Percentiles rank a stretch among this genome's conserved stretches.
Conservation (phyloP, 2,329 filamentous ascomycete species). For the Stagonosporopsis chrysanthemi region DNA sequence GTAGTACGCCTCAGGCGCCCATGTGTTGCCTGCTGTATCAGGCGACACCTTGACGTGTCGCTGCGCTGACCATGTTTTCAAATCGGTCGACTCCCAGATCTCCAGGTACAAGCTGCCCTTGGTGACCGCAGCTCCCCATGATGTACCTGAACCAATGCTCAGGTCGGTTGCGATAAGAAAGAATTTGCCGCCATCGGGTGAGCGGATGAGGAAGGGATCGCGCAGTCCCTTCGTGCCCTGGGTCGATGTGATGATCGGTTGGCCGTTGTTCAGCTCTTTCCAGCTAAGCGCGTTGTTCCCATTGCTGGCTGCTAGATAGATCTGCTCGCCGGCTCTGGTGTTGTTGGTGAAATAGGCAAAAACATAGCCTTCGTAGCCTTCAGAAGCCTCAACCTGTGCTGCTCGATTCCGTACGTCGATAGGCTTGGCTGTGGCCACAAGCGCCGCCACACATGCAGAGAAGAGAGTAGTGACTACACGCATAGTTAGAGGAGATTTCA, state of each 20-base stretch:
- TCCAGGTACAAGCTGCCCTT: slow-evolving; percentile 61
- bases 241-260: slow-evolving; percentile 57
- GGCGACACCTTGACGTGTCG: slow-evolving; percentile 60
- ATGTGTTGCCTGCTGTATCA: slow-evolving; percentile 60
- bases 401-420: slow-evolving; percentile 41
- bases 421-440: slow-evolving; percentile 4
- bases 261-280: slow-evolving; percentile 58
- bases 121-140: slow-evolving; percentile 58
- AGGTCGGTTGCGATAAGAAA: slow-evolving; percentile 62
- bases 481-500: not conserved
- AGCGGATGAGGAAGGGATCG: slow-evolving; percentile 63
- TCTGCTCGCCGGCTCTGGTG: slow-evolving; percentile 58
- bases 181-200: slow-evolving; percentile 60
- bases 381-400: slow-evolving; percentile 43
- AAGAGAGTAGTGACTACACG: slow-evolving; percentile 8
- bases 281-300: slow-evolving; percentile 62
- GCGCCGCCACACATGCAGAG: slow-evolving; percentile 8
- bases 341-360: slow-evolving; percentile 62
- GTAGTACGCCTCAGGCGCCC: slow-evolving; percentile 63
- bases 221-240: slow-evolving; percentile 60
- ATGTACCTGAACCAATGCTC: slow-evolving; percentile 62
- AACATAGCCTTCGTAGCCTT: slow-evolving; percentile 61
- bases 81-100: slow-evolving; percentile 61
- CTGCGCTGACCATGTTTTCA: slow-evolving; percentile 61
- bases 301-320: slow-evolving; percentile 61